phyloP scores from a whole-genome alignment of 2,329 filamentous ascomycete species.

The Calonectria pauciramosa region DNA sequence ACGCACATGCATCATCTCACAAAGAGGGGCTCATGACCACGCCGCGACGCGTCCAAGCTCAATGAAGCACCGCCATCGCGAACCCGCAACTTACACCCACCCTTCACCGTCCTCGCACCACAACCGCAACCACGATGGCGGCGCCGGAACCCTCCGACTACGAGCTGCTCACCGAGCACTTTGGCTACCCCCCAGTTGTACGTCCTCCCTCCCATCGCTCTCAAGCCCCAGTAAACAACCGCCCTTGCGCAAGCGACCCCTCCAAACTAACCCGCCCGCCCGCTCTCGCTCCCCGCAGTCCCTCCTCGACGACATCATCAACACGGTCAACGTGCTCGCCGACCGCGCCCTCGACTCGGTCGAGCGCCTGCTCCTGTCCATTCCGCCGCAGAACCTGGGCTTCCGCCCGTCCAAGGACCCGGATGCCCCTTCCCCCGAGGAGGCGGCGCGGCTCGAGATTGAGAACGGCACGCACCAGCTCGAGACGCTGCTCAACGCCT shows the following conservation, averaged over 20 bases:
- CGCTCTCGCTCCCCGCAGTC: conserved; percentile 66
- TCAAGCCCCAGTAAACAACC: background rate
- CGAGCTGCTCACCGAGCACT: conserved; percentile 91
- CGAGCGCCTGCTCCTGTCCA: conserved; percentile 83
- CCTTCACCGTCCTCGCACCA: conserved; percentile 10
- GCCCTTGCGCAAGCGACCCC: background rate
- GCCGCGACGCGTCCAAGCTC: conserved; percentile 36
- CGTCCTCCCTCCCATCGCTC: conserved; percentile 52
- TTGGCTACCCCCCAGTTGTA: conserved; percentile 93
- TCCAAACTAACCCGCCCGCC: conserved; percentile 22
- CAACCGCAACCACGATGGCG: conserved; percentile 45
- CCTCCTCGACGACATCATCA: conserved; percentile 97
- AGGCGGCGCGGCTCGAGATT: conserved; percentile 74
- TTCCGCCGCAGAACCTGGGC: conserved; percentile 83
- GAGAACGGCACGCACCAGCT: conserved; percentile 90
- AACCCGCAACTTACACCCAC: conserved; percentile 21
- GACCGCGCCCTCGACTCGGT: conserved; percentile 91
- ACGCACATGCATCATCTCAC: background rate
- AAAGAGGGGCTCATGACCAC: conserved; percentile 20
- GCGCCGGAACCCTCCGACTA: conserved; percentile 62
- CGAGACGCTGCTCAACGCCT: conserved; percentile 84
- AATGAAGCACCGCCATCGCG: conserved; percentile 20
- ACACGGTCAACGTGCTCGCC: conserved; percentile 93
- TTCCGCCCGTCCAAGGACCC: conserved; percentile 69
- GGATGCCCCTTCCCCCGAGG: conserved; percentile 55